These are phyloP conservation scores for Aegilops longissima DNA, from an alignment of 176 grass and related monocot genomes.

Conservation along the genomic window DNA sequence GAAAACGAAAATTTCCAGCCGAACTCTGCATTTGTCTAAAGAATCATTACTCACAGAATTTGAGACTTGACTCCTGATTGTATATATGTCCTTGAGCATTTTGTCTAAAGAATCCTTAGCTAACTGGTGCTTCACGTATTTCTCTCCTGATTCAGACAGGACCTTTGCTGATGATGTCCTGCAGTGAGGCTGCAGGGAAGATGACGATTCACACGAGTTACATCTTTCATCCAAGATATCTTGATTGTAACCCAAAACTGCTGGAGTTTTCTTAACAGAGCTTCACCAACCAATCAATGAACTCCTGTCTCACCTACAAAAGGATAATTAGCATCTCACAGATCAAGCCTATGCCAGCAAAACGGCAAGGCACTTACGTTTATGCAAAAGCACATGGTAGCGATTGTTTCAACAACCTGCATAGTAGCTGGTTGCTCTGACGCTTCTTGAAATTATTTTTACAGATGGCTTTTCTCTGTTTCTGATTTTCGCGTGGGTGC, in stretches of 20 bases:
- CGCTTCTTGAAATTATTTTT: neutral
- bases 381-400: neutral
- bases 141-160: conserved; percentile 24
- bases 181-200: conserved; percentile 38
- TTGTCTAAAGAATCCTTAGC: conserved; percentile 55
- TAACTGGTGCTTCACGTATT: conserved; percentile 32
- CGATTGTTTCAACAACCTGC: conserved; percentile 14
- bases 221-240: neutral
- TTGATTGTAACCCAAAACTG: neutral
- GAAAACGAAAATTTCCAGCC: neutral
- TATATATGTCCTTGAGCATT: conserved; percentile 51
- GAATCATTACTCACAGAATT: conserved; percentile 17
- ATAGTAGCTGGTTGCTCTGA: conserved; percentile 23
- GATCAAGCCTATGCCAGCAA: neutral
- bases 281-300: neutral
- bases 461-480: neutral
- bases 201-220: conserved; percentile 2
- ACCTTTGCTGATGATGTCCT: neutral
- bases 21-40: neutral
- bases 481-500: neutral
- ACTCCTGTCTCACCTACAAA: neutral
- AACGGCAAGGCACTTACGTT: neutral
- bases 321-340: neutral
- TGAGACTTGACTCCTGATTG: conserved; percentile 30
- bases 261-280: neutral